Evolutionary conservation across 2,329 filamentous ascomycete genomes (phyloP), one percentile per base, ranked within the genome.

Genomic region (Xylariaceae sp.): DNA sequence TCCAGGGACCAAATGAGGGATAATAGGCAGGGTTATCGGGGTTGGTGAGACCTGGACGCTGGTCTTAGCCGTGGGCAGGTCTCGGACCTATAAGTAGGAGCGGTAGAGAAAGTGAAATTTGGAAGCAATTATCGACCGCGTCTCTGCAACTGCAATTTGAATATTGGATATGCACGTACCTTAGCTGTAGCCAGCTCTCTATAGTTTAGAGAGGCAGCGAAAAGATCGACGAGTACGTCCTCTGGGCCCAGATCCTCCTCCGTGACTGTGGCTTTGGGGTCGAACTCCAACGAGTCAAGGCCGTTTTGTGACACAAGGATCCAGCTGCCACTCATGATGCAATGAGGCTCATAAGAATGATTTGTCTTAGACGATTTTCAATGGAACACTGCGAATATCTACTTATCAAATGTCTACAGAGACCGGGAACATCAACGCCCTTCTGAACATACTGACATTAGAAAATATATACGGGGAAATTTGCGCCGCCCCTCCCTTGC

Each of bases 141-240:
- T 6, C 6, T 26, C 3, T 38, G 36, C 18, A 9, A 6, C 3
- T 3, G 19, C 18, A 29, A 15, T 17, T 9, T 34, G 22, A 6
- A 6, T 11, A 26, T 11, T 26, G 22, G 22, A 26, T 26, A 6
- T 11, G 22, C 22, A 36, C 43, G 31, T 56, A 62, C 57, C 47
- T 61, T 56, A 13, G 62, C 52, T 16, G 66, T 61, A 19, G 60
- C 52, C 32, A 67, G 43, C 43, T 68, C 64, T 30, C 64, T 57
- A 47, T 64, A 67, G 44, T 68, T 68, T 26, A 68, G 45, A 19
- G 64, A 66, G 9, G 63, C 64, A 18, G 60, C 60, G 37, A 64
- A 57, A 18, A 66, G 64, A 53, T 74, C 76, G 49, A 79, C 73
- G 9, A 79, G 65, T 15, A 79, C 73, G 43, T 79, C 74, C 39